phyloP scores from a whole-genome alignment of 129 eudicot genomes.

The Arctium lappa region DNA sequence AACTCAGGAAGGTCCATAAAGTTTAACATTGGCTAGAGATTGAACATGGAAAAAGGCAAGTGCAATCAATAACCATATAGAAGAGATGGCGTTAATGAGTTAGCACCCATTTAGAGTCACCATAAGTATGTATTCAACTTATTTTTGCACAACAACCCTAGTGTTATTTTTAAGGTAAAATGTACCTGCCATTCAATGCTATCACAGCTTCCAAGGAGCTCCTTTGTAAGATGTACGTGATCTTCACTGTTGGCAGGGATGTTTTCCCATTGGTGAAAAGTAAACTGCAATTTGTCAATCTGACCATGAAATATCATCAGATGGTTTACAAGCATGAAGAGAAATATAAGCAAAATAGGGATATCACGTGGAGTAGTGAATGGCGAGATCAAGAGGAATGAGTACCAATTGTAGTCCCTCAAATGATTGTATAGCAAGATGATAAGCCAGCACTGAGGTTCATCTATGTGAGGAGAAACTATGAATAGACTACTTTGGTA shows the following conservation, averaged over 20 bases:
- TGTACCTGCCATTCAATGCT: slow-evolving; percentile 81
- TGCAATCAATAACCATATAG: not conserved
- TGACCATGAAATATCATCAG: slow-evolving; percentile 12
- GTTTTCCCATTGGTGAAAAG: slow-evolving; percentile 53
- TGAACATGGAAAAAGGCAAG: not conserved
- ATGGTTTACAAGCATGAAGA: not conserved
- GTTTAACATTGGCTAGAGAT: not conserved
- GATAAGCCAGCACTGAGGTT: not conserved
- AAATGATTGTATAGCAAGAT: not conserved
- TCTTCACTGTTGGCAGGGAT: slow-evolving; percentile 28
- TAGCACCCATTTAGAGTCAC: no score
- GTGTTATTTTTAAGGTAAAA: not conserved
- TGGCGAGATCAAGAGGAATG: not conserved
- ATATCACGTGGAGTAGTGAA: not conserved
- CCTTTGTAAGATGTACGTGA: slow-evolving; percentile 41
- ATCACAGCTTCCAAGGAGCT: slow-evolving; percentile 55
- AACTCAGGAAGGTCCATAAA: not conserved
- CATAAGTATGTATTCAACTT: not conserved
- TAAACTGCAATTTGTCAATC: slow-evolving; percentile 65
- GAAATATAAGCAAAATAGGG: not conserved
- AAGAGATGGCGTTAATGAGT: no score
- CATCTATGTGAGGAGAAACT: not conserved
- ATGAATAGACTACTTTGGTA: not conserved
- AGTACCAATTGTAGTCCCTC: not conserved
- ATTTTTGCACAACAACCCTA: not conserved